Evolutionary conservation across 2,329 filamentous ascomycete genomes (phyloP), one percentile per base, ranked within the genome.

Genomic region (Fusarium sarcochroum): DNA sequence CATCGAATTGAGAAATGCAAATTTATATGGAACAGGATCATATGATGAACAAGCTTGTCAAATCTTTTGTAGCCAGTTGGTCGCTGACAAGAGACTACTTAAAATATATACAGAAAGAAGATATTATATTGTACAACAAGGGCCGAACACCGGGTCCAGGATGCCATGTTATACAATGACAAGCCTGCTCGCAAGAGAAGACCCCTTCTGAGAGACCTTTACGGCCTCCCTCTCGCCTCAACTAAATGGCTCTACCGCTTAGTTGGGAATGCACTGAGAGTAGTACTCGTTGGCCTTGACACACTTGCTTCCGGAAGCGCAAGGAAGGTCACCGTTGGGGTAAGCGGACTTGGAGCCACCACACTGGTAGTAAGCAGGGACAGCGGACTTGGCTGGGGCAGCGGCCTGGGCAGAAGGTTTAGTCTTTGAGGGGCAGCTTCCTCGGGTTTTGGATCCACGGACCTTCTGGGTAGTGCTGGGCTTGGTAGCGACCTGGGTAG

Each of bases 191-290:
- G 15, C 30, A 25, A 60, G 44, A 50, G 17, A 53, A 44, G 45
- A 46, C 30, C 47, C 57, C 48, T 51, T 46, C 30, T 9, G 3
- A 23, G 37, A 47, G 32, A 56, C 40, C 17, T 34, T 27, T 13
- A 58, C 23, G 9, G 34, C 38, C 45, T 42, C 38, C 30, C 18
- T 18, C 52, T 27, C 34, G 13, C 17, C 34, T 11, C 34, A 48
- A 52, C 14, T n/a, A 6, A 41, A 40, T 48, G 47, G 46, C 34
- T 64, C 53, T 46, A 49, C 65, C 58, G 46, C 25, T 69, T 70
- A 72, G 65, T 71, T 72, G 48, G 71, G 71, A 11, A 66, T 3
- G 20, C 71, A 74, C 63, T 74, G 72, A 7, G 69, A 71, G 68
- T 74, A 74, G 44, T 56, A 74, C 47, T 73, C 69, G 57, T 73